phyloP scores from a whole-genome alignment of 2,329 filamentous ascomycete genomes.

The Pleoardoris graminearum region DNA sequence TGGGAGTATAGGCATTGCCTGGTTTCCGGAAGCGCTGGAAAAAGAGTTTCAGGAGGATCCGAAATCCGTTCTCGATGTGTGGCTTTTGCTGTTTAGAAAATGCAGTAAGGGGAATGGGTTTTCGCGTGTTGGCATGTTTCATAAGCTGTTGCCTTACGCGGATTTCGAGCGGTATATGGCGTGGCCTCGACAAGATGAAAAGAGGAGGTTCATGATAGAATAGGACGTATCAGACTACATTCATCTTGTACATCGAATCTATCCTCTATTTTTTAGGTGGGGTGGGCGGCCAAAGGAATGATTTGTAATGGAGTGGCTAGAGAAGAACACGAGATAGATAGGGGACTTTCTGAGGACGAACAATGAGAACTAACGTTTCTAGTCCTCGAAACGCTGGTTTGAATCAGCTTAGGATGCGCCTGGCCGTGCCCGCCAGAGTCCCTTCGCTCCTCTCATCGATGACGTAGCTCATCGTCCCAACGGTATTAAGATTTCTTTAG shows the following conservation, averaged over 20 bases:
- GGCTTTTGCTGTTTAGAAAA: neutral
- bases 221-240: neutral
- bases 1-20: neutral
- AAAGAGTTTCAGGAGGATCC: constrained; percentile 1
- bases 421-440: too few relatives aligned
- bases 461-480: too few relatives aligned
- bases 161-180: neutral
- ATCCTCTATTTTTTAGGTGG: too few relatives aligned
- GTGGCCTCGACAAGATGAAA: neutral
- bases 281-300: too few relatives aligned
- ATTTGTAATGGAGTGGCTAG: too few relatives aligned
- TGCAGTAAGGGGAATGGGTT: neutral
- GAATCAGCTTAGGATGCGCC: too few relatives aligned
- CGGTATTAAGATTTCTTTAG: too few relatives aligned
- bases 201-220: neutral
- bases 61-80: neutral
- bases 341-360: too few relatives aligned
- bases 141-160: neutral
- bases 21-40: neutral
- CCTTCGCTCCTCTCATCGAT: too few relatives aligned
- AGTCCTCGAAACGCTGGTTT: too few relatives aligned
- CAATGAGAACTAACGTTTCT: too few relatives aligned
- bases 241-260: neutral
- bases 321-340: too few relatives aligned
- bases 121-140: neutral